These are phyloP conservation scores for Lipomyces orientalis DNA, from an alignment of 805 yeast species.

Conservation along the genomic window DNA sequence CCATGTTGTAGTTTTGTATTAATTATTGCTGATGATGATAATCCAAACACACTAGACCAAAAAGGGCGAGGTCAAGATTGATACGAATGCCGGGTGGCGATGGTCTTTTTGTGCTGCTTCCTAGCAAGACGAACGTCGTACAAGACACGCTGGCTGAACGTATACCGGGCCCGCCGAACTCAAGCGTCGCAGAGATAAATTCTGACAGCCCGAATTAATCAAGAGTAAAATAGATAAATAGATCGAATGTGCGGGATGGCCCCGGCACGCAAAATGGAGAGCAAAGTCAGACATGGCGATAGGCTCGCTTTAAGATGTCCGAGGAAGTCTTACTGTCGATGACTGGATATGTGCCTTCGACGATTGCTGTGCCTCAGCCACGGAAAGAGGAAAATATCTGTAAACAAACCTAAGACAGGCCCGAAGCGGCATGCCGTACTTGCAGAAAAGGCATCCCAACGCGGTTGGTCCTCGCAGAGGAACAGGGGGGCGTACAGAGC, in stretches of 20 bases:
- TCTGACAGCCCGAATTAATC: neutral
- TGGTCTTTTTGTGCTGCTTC: neutral
- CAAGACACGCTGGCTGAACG: neutral
- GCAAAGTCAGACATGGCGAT: neutral
- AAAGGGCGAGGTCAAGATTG: neutral
- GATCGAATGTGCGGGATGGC: neutral
- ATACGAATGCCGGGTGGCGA: neutral
- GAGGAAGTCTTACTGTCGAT: neutral
- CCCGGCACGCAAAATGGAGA: neutral
- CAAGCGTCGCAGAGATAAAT: neutral
- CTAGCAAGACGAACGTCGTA: neutral
- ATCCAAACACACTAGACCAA: neutral
- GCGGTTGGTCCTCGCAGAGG: neutral
- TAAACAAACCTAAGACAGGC: constrained; percentile 2
- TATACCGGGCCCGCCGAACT: neutral
- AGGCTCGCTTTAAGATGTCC: neutral
- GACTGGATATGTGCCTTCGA: neutral
- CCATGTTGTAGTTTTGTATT: neutral
- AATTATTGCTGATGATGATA: neutral
- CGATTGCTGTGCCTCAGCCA: neutral
- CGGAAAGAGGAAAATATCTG: neutral
- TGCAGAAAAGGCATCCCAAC: neutral
- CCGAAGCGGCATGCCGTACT: neutral
- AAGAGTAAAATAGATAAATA: neutral
- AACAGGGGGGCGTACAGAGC: neutral